Conservation (phyloP, 345 rosid species). For the Raphanus sativus region DNA sequence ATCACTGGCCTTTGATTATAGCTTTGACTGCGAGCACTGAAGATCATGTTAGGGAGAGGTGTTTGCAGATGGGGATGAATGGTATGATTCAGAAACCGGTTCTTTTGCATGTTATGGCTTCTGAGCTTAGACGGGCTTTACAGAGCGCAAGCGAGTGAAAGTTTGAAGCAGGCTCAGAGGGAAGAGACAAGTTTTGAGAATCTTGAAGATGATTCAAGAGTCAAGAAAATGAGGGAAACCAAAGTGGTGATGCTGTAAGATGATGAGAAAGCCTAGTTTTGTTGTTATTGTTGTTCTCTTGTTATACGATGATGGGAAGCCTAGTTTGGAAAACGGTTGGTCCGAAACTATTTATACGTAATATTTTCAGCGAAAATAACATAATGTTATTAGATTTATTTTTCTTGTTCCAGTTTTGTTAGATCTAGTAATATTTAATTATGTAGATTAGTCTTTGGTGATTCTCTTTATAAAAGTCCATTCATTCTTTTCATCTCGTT, state of each 20-base stretch:
- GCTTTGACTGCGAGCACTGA: conserved; percentile 89
- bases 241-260: not conserved
- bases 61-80: conserved; percentile 81
- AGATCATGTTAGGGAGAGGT: conserved; percentile 69
- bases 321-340: conserved; percentile 22
- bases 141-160: conserved; percentile 61
- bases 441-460: not conserved
- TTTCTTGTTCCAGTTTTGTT: not conserved
- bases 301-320: conserved; percentile 24
- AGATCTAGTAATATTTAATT: not conserved
- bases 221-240: not conserved
- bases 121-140: conserved; percentile 72
- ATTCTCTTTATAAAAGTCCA: not conserved
- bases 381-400: not conserved
- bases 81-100: conserved; percentile 89
- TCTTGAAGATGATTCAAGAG: conserved; percentile 2
- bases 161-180: not conserved
- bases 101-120: conserved; percentile 71
- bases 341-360: conserved; percentile 29
- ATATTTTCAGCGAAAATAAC: conserved; percentile 12
- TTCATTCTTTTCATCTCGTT: not conserved
- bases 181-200: conserved; percentile 17
- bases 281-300: conserved; percentile 1
- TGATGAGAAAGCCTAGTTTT: conserved; percentile 5
- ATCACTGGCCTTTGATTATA: conserved; percentile 75